Conservation (phyloP, 108 stramenopile species). For the Pseudonitzschia pungens region DNA sequence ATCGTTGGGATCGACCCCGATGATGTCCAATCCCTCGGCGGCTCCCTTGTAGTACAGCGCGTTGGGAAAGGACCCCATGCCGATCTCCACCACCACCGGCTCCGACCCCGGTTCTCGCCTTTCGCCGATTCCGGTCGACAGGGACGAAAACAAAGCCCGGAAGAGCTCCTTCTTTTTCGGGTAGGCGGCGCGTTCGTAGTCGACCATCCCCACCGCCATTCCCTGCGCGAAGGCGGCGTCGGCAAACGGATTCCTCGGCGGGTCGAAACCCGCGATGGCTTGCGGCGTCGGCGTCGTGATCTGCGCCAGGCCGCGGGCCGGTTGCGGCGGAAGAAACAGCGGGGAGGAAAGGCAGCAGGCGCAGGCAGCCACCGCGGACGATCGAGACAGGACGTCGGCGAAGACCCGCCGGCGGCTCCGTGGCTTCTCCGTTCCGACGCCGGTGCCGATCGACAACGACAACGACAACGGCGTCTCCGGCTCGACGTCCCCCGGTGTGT, state of each 20-base stretch:
- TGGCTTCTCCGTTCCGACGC: background rate
- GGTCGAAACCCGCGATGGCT: constrained; percentile 18
- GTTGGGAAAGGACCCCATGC: constrained; percentile 64
- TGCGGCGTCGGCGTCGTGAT: constrained; percentile 26
- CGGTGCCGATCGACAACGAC: too few relatives aligned
- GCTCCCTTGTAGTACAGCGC: constrained; percentile 38
- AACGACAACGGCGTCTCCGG: too few relatives aligned
- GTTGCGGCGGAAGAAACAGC: background rate
- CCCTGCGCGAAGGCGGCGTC: constrained; percentile 40
- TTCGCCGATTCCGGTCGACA: constrained; percentile 12
- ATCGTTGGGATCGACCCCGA: constrained; percentile 57
- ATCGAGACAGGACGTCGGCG: background rate
- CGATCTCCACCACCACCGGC: constrained; percentile 50
- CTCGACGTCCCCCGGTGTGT: background rate
- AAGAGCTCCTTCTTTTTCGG: constrained; percentile 49
- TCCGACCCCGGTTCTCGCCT: constrained; percentile 1
- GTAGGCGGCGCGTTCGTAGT: constrained; percentile 43
- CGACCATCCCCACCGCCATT: constrained; percentile 45
- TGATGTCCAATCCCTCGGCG: constrained; percentile 37
- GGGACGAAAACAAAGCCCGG: constrained; percentile 32
- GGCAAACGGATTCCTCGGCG: constrained; percentile 21
- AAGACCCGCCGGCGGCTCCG: background rate
- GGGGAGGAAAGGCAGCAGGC: background rate
- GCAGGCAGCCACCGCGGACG: background rate
- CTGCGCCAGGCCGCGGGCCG: constrained; percentile 24